These are phyloP conservation scores for Pseudozyma tsukubaensis DNA, from an alignment of 1,284 basidiomycete genomes.

Conservation along the genomic window DNA sequence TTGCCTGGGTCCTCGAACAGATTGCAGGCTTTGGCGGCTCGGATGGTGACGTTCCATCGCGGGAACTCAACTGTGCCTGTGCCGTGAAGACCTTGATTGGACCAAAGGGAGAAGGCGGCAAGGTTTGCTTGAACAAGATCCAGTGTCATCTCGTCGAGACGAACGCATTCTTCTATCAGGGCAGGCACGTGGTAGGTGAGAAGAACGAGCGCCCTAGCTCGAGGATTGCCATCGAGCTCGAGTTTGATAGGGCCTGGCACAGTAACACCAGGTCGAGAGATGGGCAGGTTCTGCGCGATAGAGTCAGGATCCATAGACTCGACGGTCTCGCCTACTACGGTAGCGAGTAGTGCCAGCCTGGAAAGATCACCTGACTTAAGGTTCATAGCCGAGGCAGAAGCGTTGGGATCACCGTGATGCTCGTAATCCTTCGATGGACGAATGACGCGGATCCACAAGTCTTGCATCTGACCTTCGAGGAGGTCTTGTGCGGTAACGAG, in stretches of 20 bases:
- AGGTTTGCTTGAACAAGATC: constrained; percentile 50
- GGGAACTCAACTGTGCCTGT: constrained; percentile 36
- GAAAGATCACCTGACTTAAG: constrained; percentile 42
- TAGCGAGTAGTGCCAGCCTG: constrained; percentile 29
- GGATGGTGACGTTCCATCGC: constrained; percentile 44
- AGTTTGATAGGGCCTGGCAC: constrained; percentile 11
- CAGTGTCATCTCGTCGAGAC: constrained; percentile 46
- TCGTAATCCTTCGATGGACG: constrained; percentile 21
- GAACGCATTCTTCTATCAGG: constrained; percentile 45
- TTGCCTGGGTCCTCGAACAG: constrained; percentile 44
- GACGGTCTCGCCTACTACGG: constrained; percentile 41
- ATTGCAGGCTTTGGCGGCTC: constrained; percentile 31
- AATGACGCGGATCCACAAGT: constrained; percentile 34
- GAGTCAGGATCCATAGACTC: constrained; percentile 31
- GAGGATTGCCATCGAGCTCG: constrained; percentile 17
- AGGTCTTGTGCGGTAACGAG: constrained; percentile 42
- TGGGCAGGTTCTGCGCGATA: constrained; percentile 19
- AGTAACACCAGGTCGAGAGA: constrained; percentile 5
- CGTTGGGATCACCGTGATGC: not conserved
- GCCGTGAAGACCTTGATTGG: constrained; percentile 45
- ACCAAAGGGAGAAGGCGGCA: constrained; percentile 42
- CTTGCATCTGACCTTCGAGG: constrained; percentile 29
- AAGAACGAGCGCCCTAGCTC: constrained; percentile 27
- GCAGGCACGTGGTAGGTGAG: constrained; percentile 35
- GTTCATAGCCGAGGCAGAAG: not conserved